Base-by-base conservation (phyloP, 2,329 filamentous ascomycete species). In the Phaeoacremonium minimum region DNA sequence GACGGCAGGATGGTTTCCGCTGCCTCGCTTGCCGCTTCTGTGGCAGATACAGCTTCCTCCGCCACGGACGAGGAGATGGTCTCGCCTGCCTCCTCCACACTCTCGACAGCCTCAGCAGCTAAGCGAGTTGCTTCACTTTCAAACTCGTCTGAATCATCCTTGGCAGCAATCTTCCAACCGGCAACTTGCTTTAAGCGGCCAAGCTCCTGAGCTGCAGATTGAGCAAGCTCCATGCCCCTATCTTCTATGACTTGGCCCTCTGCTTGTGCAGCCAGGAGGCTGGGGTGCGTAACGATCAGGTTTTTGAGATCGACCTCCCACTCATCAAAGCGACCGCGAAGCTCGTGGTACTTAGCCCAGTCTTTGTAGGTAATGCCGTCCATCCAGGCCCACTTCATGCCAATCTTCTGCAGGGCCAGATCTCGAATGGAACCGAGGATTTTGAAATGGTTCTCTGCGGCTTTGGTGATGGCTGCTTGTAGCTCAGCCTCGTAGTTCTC, bases 361-460 rank as follows among this genome's bases (percentile, higher is more conserved):
- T 98, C 89, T 59, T 94, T 90, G 71, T 98, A 96, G 2, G 91
- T 95, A 43, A 98, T 78, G 19, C 88, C 88, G 40, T 97, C 89
- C 66, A 89, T 93, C 83, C 87, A 95, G 11, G 91, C 89, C 90
- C 93, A 98, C 53, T 77, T 79, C 80, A 94, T 91, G 38, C 90
- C 90, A 36, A 96, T 88, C 57, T 94, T 87, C 56, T 95, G 87
- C 20, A 96, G 73, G 6, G 89, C 87, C 22, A 95, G 71, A 50
- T 90, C 85, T 29, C 87, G 80, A 42, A 93, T 90, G 52, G 80
- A 78, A 45, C 91, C 85, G 19, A 96, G 75, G 13, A 94, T 87
- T 53, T 83, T 76, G 36, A 95, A 79, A 31, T 91, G 91, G 28
- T 83, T 83, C 49, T 87, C 75, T n/a, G 88, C 80, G 7, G 87